These are phyloP conservation scores for Sporormia fimetaria DNA, from an alignment of 495 filamentous ascomycete species.

Conservation along the genomic window DNA sequence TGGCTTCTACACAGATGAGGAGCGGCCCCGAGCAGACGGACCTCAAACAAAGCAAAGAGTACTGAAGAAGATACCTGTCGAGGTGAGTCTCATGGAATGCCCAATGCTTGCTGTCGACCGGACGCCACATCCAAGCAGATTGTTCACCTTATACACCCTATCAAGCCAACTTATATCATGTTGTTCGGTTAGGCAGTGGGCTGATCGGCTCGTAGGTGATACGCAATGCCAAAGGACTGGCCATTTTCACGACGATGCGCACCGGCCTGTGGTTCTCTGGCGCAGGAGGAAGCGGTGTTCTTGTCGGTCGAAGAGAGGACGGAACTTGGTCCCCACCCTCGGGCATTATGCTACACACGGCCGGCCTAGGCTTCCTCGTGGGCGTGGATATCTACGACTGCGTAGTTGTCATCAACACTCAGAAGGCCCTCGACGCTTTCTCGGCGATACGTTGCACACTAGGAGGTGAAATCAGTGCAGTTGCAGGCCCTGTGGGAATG, in stretches of 20 bases:
- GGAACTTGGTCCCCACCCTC: conserved; percentile 84
- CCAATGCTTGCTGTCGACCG: neutral
- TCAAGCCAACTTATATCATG: too few relatives aligned
- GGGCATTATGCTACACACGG: conserved; percentile 77
- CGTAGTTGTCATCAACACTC: conserved; percentile 78
- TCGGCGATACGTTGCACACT: conserved; percentile 64
- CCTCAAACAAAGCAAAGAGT: conserved; percentile 56
- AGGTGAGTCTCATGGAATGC: conserved; percentile 30
- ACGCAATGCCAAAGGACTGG: conserved; percentile 71
- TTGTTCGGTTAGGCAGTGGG: too few relatives aligned
- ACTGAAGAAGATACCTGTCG: conserved; percentile 69
- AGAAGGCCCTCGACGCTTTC: conserved; percentile 68
- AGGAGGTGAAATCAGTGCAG: conserved; percentile 64
- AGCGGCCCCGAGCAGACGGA: conserved; percentile 37
- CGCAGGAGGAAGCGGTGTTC: conserved; percentile 71
- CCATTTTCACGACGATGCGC: conserved; percentile 88
- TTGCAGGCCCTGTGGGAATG: conserved; percentile 68
- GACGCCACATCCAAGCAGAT: too few relatives aligned
- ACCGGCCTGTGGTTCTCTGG: conserved; percentile 85
- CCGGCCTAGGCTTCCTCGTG: conserved; percentile 74
- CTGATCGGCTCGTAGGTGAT: too few relatives aligned
- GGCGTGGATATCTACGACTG: conserved; percentile 93
- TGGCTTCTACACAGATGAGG: conserved; percentile 46
- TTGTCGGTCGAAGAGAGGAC: conserved; percentile 67
- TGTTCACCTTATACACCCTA: too few relatives aligned